Conservation (phyloP, 2,329 filamentous ascomycete species). For the Trichocomaceae sp. region DNA sequence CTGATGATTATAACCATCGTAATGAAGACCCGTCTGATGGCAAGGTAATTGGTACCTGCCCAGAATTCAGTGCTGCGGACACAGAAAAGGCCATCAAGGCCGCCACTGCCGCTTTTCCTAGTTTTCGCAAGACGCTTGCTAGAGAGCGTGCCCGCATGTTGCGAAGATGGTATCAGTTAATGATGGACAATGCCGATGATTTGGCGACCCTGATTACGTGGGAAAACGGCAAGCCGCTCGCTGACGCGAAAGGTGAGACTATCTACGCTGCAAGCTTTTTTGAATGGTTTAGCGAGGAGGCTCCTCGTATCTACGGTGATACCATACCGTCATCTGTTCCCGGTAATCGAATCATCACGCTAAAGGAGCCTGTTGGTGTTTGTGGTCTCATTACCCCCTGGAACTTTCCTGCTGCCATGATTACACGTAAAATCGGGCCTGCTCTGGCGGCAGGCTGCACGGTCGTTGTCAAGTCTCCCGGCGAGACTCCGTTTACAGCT, state of each 20-base stretch:
- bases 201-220: slow-evolving; percentile 60
- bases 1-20: neutral
- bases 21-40: slow-evolving; percentile 71
- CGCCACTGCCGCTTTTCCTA: slow-evolving; percentile 63
- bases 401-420: slow-evolving; percentile 56
- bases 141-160: slow-evolving; percentile 57
- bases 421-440: slow-evolving; percentile 47
- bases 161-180: slow-evolving; percentile 61
- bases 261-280: slow-evolving; percentile 55
- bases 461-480: slow-evolving; percentile 82
- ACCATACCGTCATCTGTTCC: slow-evolving; percentile 55
- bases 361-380: slow-evolving; percentile 62
- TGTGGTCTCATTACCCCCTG: slow-evolving; percentile 62
- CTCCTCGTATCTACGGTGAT: slow-evolving; percentile 52
- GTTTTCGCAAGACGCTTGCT: slow-evolving; percentile 55
- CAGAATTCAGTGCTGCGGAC: slow-evolving; percentile 72
- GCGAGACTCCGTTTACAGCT: slow-evolving; percentile 86
- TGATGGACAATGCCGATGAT: slow-evolving; percentile 60
- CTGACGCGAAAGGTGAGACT: slow-evolving; percentile 54
- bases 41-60: slow-evolving; percentile 70
- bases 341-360: slow-evolving; percentile 55
- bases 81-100: slow-evolving; percentile 74
- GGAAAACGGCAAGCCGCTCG: slow-evolving; percentile 63
- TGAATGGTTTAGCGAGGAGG: slow-evolving; percentile 59
- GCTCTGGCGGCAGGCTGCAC: slow-evolving; percentile 90